Conservation (phyloP, 73 alveolate genomes). For the Uronychia setigera region DNA sequence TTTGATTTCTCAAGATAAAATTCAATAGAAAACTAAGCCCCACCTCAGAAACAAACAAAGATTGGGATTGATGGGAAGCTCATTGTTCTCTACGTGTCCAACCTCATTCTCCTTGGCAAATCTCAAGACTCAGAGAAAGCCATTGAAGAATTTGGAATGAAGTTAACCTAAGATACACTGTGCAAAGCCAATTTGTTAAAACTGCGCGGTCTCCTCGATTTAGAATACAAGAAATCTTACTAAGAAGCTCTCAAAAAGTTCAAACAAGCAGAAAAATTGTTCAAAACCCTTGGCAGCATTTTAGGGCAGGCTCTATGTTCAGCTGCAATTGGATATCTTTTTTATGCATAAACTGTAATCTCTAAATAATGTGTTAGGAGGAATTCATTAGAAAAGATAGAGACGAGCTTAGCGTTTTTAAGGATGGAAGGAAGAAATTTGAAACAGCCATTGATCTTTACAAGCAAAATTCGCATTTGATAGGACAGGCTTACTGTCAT, state of each 20-base stretch:
- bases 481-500: not conserved
- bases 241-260: not conserved
- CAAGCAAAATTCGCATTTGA: not conserved
- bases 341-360: constrained; percentile 1
- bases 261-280: not conserved
- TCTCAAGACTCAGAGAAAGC: not conserved
- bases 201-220: not conserved
- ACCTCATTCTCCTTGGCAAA: not conserved
- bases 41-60: no score
- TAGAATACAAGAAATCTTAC: not conserved
- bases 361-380: not conserved
- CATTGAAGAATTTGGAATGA: not conserved
- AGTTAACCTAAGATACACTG: not conserved
- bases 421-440: not conserved
- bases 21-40: no score
- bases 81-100: not conserved
- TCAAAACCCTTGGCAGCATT: not conserved
- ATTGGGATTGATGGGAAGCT: not conserved
- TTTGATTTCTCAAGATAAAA: no score
- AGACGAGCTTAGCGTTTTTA: not conserved
- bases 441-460: not conserved
- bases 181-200: not conserved
- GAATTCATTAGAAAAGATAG: not conserved
- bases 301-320: not conserved
- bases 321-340: constrained; percentile 7